These are phyloP conservation scores for Malassezia sp. DNA, from an alignment of 1,284 basidiomycete species.

Conservation along the genomic window DNA sequence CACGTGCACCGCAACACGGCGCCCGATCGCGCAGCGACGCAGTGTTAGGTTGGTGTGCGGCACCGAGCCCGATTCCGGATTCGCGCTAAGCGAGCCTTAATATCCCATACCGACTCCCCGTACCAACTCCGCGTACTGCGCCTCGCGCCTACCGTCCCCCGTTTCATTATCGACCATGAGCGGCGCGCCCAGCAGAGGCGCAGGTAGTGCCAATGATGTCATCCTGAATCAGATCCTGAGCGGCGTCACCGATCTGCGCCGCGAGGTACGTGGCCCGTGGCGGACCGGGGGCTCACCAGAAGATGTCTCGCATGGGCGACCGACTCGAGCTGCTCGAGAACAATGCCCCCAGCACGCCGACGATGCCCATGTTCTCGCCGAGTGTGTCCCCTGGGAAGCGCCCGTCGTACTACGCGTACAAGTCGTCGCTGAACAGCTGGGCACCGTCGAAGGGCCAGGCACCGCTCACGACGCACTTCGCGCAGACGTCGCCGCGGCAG, in stretches of 20 bases:
- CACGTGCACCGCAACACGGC: too few relatives aligned
- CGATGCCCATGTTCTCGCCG: conserved; percentile 10
- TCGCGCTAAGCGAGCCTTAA: too few relatives aligned
- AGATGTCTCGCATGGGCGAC: conserved; percentile 8
- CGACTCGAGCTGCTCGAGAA: conserved; percentile 14
- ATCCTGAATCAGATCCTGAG: conserved; percentile 30
- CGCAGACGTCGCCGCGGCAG: conserved; percentile 16
- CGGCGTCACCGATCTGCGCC: conserved; percentile 35
- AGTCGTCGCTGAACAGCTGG: conserved; percentile 16
- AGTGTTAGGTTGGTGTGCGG: too few relatives aligned
- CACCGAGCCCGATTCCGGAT: too few relatives aligned
- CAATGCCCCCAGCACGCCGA: conserved; percentile 2
- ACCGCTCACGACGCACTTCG: conserved; percentile 14
- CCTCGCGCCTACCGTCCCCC: too few relatives aligned
- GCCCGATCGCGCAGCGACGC: too few relatives aligned
- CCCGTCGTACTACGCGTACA: conserved; percentile 16
- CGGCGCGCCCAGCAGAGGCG: not conserved
- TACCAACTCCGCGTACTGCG: too few relatives aligned
- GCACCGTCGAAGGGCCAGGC: conserved; percentile 3
- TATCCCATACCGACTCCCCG: too few relatives aligned
- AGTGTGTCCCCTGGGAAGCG: conserved; percentile 26
- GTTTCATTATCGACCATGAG: conserved; percentile 1
- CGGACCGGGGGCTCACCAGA: not conserved
- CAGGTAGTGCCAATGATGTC: conserved; percentile 5
- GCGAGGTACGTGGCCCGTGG: conserved; percentile 23